Base-by-base conservation (phyloP, 257 asterid genomes). In the Ilex aquifolium region DNA sequence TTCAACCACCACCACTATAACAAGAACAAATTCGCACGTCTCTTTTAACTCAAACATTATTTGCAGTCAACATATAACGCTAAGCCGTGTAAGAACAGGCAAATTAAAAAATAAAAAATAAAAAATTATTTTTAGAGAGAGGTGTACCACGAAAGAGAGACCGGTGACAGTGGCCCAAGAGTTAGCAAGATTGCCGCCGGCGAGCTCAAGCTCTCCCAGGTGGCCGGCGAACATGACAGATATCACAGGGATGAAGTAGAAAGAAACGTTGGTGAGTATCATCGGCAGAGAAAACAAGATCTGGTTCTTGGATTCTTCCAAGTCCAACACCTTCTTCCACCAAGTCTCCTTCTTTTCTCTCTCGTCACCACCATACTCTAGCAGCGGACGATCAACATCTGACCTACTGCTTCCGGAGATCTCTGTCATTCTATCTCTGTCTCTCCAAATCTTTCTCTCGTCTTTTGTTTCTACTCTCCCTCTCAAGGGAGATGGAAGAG, bases 191-290 rank as follows among this genome's bases (percentile, higher is more conserved):
- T 73, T 91, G 0, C 95, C 56, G 15, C 74, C 94, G 0, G 97
- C 97, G 11, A 90, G 86, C 32, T 82, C 77, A 70, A 82, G 86
- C 1, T 88, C 69, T 3, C 96, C 97, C 58, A 85, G 79, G 74
- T 90, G 95, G 65, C 97, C 96, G 61, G 86, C 93, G 61, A 82
- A 90, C 97, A 90, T 90, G 29, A 90, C 96, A 1, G 97, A 88
- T 53, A 81, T 78, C 2, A 88, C 65, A 40, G 87, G 90, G 60
- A 88, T 80, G 48, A 75, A 79, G 39, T 79, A 78, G 46, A 78
- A 80, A 9, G 84, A 58, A 31, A 75, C 76, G 57, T 76, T 83
- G 0, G 90, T 83, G 5, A 85, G 61, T 16, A 84, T 79, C 91
- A 85, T 79, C 0, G 96, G 96, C 29, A 82, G 52, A 0, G 91